A percentile compares a stretch with the other conserved stretches of the same genome.
Conservation (phyloP, 495 filamentous ascomycete species). For the Lasiosphaeria ovina region DNA sequence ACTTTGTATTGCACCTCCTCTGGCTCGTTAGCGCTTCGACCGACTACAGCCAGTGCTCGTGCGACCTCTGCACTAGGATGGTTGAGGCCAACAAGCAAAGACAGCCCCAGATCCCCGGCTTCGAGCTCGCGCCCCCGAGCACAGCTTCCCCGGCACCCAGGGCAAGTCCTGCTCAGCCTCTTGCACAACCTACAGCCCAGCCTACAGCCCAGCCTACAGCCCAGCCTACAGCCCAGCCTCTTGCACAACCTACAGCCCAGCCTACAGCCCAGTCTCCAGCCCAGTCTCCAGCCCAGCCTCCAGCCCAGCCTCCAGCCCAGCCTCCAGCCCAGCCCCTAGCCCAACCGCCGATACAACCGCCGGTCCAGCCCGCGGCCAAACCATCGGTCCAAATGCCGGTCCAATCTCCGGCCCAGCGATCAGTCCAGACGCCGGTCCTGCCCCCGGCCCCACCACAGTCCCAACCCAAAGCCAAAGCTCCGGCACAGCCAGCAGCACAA, state of each 20-base stretch:
- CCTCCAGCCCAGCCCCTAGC: background rate
- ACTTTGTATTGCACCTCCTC: conserved; percentile 42
- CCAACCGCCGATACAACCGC: no score
- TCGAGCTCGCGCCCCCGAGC: background rate
- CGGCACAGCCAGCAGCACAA: conserved; percentile 2
- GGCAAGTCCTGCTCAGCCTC: background rate
- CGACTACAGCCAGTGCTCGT: conserved; percentile 36
- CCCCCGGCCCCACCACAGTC: no score
- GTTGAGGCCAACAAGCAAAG: conserved; percentile 13
- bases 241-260: no score
- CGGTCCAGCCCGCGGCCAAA: no score
- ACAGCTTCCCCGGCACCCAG: background rate
- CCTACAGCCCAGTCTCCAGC: no score
- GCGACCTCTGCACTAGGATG: conserved; percentile 32
- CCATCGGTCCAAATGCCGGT: no score
- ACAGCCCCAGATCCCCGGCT: conserved; percentile 3
- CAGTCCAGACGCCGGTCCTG: no score
- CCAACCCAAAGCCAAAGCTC: background rate
- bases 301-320: conserved; percentile 5
- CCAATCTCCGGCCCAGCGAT: no score
- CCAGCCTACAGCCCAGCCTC: conserved; percentile 6
- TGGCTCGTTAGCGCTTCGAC: conserved; percentile 37
- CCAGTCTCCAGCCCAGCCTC: conserved; percentile 4
- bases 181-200: conserved; percentile 6
- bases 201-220: conserved; percentile 9